Conservation (phyloP, 2,329 filamentous ascomycete species). For the Macrophomina phaseolina region DNA sequence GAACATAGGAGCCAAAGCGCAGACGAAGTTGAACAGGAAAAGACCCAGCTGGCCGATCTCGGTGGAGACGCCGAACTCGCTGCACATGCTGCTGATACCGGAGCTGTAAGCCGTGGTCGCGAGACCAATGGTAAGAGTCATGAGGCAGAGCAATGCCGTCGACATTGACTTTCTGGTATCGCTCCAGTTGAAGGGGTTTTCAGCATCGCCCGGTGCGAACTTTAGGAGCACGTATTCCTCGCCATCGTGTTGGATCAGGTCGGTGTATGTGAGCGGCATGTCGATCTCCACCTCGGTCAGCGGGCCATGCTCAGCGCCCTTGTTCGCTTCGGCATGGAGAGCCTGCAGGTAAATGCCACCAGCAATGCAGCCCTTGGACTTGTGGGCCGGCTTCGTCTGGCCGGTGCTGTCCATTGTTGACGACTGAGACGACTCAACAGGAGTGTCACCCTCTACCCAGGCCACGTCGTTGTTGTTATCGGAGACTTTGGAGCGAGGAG, state of each 20-base stretch:
- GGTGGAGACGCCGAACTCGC: slow-evolving; percentile 50
- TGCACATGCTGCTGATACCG: slow-evolving; percentile 54
- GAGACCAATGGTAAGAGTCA: slow-evolving; percentile 61
- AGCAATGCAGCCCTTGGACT: slow-evolving; percentile 42
- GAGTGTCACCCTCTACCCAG: slow-evolving; percentile 20
- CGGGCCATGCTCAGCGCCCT: slow-evolving; percentile 38
- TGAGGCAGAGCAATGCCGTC: slow-evolving; percentile 55
- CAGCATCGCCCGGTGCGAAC: slow-evolving; percentile 53
- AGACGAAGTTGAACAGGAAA: slow-evolving; percentile 58
- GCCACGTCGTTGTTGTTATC: slow-evolving; percentile 23
- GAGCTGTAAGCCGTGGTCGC: slow-evolving; percentile 61
- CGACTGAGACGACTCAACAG: slow-evolving; percentile 22
- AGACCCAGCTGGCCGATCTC: slow-evolving; percentile 57
- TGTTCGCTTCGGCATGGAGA: slow-evolving; percentile 34
- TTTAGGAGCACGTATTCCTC: slow-evolving; percentile 54
- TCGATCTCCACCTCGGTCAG: slow-evolving; percentile 55
- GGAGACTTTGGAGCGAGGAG: slow-evolving; percentile 12
- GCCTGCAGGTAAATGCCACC: slow-evolving; percentile 48
- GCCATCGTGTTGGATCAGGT: slow-evolving; percentile 50
- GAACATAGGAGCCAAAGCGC: slow-evolving; percentile 55
- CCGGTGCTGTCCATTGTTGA: slow-evolving; percentile 1
- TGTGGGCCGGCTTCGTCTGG: slow-evolving; percentile 9
- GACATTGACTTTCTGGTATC: slow-evolving; percentile 53
- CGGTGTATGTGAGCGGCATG: slow-evolving; percentile 54
- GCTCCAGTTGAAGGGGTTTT: slow-evolving; percentile 61